These are phyloP conservation scores for Psidium friedrichsthalianum DNA, from an alignment of 345 rosid genomes.

Conservation along the genomic window DNA sequence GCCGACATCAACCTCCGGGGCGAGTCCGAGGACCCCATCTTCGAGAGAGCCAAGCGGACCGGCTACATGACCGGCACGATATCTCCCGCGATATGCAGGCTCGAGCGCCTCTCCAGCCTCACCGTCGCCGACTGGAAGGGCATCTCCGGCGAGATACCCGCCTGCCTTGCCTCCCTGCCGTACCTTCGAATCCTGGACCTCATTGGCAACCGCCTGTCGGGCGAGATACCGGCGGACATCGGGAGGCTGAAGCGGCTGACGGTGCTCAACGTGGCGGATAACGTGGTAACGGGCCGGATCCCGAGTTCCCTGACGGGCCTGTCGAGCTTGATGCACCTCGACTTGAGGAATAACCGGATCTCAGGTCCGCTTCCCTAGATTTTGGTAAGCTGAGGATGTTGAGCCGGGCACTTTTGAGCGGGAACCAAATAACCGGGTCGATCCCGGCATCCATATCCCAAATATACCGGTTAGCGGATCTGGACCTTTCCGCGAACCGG, in stretches of 20 bases:
- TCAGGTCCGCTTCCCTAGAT: conserved; percentile 19
- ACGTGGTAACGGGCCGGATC: conserved; percentile 23
- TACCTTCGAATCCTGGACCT: conserved; percentile 29
- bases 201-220: conserved; percentile 26
- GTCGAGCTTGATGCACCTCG: conserved; percentile 32
- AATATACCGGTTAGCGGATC: conserved; percentile 34
- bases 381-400: conserved; percentile 24
- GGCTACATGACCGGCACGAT: conserved; percentile 37
- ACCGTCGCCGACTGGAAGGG: conserved; percentile 39
- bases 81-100: conserved; percentile 24
- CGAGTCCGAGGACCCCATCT: conserved; percentile 41
- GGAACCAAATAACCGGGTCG: conserved; percentile 16
- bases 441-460: conserved; percentile 20
- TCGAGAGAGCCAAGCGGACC: conserved; percentile 14
- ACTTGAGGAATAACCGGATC: conserved; percentile 26
- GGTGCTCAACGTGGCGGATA: conserved; percentile 35
- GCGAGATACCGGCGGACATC: conserved; percentile 25
- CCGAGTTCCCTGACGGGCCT: conserved; percentile 24
- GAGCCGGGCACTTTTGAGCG: conserved; percentile 32
- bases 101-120: conserved; percentile 27
- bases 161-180: conserved; percentile 21
- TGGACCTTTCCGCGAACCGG: conserved; percentile 29
- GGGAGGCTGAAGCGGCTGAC: conserved; percentile 23
- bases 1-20: conserved; percentile 79
- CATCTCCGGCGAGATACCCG: conserved; percentile 29